Evolutionary conservation across 2,329 filamentous ascomycete genomes (phyloP), one percentile per base, ranked within the genome.

Genomic region (Alternaria burnsii): DNA sequence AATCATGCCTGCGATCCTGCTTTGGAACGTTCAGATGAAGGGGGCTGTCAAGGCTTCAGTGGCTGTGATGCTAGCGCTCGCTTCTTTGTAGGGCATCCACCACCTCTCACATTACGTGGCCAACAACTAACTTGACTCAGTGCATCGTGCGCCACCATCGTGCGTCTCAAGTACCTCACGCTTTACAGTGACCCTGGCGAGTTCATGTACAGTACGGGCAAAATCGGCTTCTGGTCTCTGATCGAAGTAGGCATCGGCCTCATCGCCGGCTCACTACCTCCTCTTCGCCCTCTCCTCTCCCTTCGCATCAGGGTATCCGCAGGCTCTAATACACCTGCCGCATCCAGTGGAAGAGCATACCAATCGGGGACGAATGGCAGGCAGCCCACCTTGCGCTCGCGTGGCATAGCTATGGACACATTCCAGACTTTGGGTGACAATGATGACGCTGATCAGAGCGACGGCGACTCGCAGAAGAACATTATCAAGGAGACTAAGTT

Each of bases 171-270:
- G 16, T 83, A 78, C 62, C 76, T 82, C 24, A 77, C 78, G 36
- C 73, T 78, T 12, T 80, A 82, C 58, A 72, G 67, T n/a, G 68
- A 82, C 41, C 74, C 77, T 5, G 58, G 65, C 11, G 78, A 82
- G 52, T 82, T 78, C 64, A 76, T 82, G 69, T 80, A 71, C 68
- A 69, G 73, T 55, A 76, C 79, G 9, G 79, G 79, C 36, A 76
- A 79, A 46, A 81, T 82, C 36, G 79, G 78, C 0, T 74, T 82
- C 52, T 82, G 81, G 81, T 81, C 80, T 7, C 69, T 83, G 38
- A 73, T 80, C 46, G 82, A 83, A 63, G 79, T 80, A 60, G 82
- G 79, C 14, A 81, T 80, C 41, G 82, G 82, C 20, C 80, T 84
- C 60, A 75, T 80, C 8, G 81, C 82, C 14, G 82, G 80, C 11